Percentiles rank a stretch among this genome's conserved stretches.
phyloP scores from a whole-genome alignment of 768 basidiomycete species.

The Lentinula boryana region DNA sequence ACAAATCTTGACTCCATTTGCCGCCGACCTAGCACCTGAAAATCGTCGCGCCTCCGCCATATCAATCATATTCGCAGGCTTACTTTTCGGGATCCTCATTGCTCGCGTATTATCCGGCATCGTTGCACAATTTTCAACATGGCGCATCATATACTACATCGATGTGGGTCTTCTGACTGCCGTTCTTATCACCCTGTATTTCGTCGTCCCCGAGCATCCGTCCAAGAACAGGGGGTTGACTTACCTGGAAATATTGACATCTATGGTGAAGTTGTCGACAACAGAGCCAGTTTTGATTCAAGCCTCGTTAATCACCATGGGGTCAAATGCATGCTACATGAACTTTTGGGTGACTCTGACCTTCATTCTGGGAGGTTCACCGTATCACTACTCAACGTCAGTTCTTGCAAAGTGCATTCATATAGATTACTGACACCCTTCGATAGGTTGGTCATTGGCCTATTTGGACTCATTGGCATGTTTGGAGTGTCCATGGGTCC shows the following conservation, averaged over 20 bases:
- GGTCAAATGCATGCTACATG: conserved; percentile 29
- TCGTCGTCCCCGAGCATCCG: conserved; percentile 53
- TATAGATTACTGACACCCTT: conserved; percentile 40
- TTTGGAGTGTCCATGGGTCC: conserved; percentile 48
- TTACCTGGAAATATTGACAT: conserved; percentile 47
- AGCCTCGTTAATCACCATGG: conserved; percentile 36
- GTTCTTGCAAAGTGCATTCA: conserved; percentile 19
- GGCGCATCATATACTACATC: conserved; percentile 52
- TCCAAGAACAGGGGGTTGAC: conserved; percentile 42
- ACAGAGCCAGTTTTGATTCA: conserved; percentile 59
- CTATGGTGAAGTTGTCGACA: conserved; percentile 51
- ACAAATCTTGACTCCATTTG: conserved; percentile 62
- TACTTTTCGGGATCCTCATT: conserved; percentile 47
- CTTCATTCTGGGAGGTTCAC: conserved; percentile 51
- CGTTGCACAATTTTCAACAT: conserved; percentile 46
- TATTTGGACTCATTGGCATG: conserved; percentile 52
- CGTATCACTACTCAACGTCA: conserved; percentile 51
- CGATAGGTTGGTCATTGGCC: conserved; percentile 45
- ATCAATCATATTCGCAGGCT: conserved; percentile 43
- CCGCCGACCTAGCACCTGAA: conserved; percentile 58
- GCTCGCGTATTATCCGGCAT: conserved; percentile 53
- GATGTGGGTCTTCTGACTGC: conserved; percentile 44
- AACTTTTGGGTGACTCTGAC: conserved; percentile 49
- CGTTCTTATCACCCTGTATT: conserved; percentile 37
- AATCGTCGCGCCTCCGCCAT: conserved; percentile 50